Conservation (phyloP, 2,329 filamentous ascomycete genomes). For the Diaporthe vaccinii region DNA sequence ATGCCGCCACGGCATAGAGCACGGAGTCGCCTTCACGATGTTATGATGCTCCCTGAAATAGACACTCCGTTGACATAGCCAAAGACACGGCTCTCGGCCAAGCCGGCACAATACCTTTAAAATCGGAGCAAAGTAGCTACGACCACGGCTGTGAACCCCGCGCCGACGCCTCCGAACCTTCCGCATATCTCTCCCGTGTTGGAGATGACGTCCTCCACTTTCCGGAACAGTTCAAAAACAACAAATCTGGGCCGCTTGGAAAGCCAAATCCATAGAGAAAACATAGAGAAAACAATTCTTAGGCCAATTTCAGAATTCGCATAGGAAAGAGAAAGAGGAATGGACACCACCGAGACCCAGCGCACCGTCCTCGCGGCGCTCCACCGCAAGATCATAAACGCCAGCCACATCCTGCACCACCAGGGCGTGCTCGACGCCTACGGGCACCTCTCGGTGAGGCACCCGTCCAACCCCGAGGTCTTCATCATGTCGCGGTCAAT, state of each 20-base stretch:
- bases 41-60: neutral
- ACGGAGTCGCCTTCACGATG: neutral
- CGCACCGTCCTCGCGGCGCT: slow-evolving; percentile 23
- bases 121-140: neutral
- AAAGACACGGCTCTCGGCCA: neutral
- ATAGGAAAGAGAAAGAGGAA: neutral
- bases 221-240: neutral
- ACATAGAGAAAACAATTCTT: too few species aligned
- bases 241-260: too few species aligned
- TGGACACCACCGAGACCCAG: slow-evolving; percentile 15
- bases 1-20: neutral
- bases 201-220: slow-evolving; percentile 7
- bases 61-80: neutral
- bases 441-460: slow-evolving; percentile 67
- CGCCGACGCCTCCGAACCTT: neutral
- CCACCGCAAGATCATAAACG: slow-evolving; percentile 54
- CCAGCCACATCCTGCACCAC: slow-evolving; percentile 65
- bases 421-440: slow-evolving; percentile 66
- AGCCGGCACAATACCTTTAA: neutral
- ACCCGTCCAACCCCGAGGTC: slow-evolving; percentile 57
- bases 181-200: neutral
- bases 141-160: neutral
- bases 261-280: too few species aligned
- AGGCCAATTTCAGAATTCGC: neutral
- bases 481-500: slow-evolving; percentile 64